Conservation (phyloP, 352 stramenopile species). For the Globisporangium alternatum region DNA sequence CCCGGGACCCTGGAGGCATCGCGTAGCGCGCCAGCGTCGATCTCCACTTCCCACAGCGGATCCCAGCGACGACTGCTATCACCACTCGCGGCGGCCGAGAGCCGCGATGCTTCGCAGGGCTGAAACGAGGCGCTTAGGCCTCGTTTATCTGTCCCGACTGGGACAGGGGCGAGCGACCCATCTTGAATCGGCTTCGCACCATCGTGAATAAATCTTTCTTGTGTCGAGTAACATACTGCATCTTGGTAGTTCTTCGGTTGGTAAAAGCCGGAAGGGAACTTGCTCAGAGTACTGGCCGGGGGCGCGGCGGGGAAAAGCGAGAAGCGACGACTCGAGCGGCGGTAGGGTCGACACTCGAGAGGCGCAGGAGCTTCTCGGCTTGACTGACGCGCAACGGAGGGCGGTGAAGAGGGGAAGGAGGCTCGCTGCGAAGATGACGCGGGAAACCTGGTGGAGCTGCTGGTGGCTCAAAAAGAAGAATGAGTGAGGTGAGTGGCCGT, state of each 20-base stretch:
- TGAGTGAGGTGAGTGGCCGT: background rate
- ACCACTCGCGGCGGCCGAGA: background rate
- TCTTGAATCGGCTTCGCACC: constrained; percentile 13
- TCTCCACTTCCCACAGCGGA: constrained; percentile 9
- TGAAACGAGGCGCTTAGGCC: constrained; percentile 29
- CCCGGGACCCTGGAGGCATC: constrained; percentile 10
- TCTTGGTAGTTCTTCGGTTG: constrained; percentile 37
- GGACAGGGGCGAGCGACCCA: constrained; percentile 15
- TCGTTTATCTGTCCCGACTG: constrained; percentile 20
- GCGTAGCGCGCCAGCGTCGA: background rate
- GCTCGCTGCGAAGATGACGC: background rate
- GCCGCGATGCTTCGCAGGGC: constrained; percentile 16
- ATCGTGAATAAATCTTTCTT: constrained; percentile 14
- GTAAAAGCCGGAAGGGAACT: constrained; percentile 35
- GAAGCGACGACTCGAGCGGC: constrained; percentile 27
- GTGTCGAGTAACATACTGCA: constrained; percentile 25
- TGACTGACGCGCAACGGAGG: constrained; percentile 2
- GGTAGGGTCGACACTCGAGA: constrained; percentile 5
- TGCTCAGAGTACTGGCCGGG: constrained; percentile 26
- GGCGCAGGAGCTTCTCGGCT: background rate
- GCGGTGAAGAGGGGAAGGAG: too few relatives aligned
- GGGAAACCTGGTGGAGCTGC: constrained; percentile 2
- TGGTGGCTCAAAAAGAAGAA: constrained; percentile 4
- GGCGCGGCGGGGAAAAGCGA: constrained; percentile 33
- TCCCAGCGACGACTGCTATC: constrained; percentile 8